Evolutionary conservation across 2,329 filamentous ascomycete species (phyloP).

Genomic region (Fusarium tupiense): DNA sequence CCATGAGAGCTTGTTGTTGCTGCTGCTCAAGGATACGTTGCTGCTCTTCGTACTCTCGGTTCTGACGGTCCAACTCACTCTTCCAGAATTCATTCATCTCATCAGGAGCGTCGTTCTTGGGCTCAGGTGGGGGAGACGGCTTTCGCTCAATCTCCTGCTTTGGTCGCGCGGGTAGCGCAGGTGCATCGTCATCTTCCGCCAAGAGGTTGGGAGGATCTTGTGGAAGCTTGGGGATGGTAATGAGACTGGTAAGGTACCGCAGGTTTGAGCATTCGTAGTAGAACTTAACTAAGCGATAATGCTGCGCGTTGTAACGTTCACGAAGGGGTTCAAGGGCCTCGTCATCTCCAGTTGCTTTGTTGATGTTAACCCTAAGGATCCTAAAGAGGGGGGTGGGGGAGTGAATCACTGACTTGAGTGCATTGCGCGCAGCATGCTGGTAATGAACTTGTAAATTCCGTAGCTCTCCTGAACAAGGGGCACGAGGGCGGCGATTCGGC

Average conservation of each 20-base stretch:
- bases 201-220: slow-evolving; percentile 93
- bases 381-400: neutral
- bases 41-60: slow-evolving; percentile 94
- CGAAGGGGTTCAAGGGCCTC: slow-evolving; percentile 91
- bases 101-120: slow-evolving; percentile 82
- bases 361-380: slow-evolving; percentile 33
- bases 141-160: slow-evolving; percentile 77
- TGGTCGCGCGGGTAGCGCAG: slow-evolving; percentile 82
- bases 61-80: slow-evolving; percentile 87
- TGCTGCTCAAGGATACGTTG: slow-evolving; percentile 88
- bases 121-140: slow-evolving; percentile 74
- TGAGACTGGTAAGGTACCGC: slow-evolving; percentile 93
- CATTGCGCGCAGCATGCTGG: slow-evolving; percentile 98
- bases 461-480: slow-evolving; percentile 97
- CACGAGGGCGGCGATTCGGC: slow-evolving; percentile 91
- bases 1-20: slow-evolving; percentile 81
- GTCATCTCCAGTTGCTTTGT: slow-evolving; percentile 84
- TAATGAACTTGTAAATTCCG: slow-evolving; percentile 99
- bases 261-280: slow-evolving; percentile 99
- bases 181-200: slow-evolving; percentile 83
- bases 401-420: slow-evolving; percentile 76
- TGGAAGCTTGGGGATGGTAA: slow-evolving; percentile 94
- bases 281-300: slow-evolving; percentile 95
- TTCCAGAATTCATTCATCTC: slow-evolving; percentile 99
- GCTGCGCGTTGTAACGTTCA: slow-evolving; percentile 91